phyloP scores from a whole-genome alignment of 371 early-diverging fungal species.

The Mortierella polycephala region DNA sequence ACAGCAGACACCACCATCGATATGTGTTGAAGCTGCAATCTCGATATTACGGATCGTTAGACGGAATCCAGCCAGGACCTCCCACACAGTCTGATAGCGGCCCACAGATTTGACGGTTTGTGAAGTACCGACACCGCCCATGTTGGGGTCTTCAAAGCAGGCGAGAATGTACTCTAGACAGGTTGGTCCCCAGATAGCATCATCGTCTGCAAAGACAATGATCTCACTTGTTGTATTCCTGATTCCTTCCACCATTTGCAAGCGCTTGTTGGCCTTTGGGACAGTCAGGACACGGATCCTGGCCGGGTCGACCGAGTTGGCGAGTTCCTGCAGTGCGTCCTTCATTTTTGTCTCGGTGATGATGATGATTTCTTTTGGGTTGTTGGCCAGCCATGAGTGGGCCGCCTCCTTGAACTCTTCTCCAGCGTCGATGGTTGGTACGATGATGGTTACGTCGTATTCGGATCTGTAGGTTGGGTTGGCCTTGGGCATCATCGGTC shows the following conservation, averaged over 20 bases:
- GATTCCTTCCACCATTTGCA: slow-evolving; percentile 80
- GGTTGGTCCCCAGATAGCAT: slow-evolving; percentile 75
- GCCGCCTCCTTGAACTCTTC: slow-evolving; percentile 78
- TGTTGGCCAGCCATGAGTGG: slow-evolving; percentile 71
- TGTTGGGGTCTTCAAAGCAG: slow-evolving; percentile 77
- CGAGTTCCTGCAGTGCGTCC: slow-evolving; percentile 61
- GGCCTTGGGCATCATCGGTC: slow-evolving; percentile 61
- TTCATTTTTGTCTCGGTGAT: slow-evolving; percentile 68
- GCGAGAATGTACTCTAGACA: slow-evolving; percentile 75
- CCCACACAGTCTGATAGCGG: slow-evolving; percentile 75
- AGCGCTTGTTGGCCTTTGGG: slow-evolving; percentile 72
- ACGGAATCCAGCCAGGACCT: slow-evolving; percentile 77
- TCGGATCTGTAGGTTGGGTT: slow-evolving; percentile 65
- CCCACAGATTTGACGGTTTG: slow-evolving; percentile 71
- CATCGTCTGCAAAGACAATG: slow-evolving; percentile 81
- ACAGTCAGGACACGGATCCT: slow-evolving; percentile 64
- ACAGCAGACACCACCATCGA: slow-evolving; percentile 83
- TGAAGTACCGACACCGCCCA: slow-evolving; percentile 83
- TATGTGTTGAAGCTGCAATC: slow-evolving; percentile 79
- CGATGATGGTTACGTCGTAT: slow-evolving; percentile 78
- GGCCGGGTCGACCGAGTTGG: slow-evolving; percentile 59
- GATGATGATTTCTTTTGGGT: slow-evolving; percentile 73
- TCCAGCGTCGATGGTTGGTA: slow-evolving; percentile 83
- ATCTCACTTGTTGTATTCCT: slow-evolving; percentile 73
- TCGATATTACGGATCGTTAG: slow-evolving; percentile 81